phyloP scores from a whole-genome alignment of 805 yeast species.

The Candida incommunis region DNA sequence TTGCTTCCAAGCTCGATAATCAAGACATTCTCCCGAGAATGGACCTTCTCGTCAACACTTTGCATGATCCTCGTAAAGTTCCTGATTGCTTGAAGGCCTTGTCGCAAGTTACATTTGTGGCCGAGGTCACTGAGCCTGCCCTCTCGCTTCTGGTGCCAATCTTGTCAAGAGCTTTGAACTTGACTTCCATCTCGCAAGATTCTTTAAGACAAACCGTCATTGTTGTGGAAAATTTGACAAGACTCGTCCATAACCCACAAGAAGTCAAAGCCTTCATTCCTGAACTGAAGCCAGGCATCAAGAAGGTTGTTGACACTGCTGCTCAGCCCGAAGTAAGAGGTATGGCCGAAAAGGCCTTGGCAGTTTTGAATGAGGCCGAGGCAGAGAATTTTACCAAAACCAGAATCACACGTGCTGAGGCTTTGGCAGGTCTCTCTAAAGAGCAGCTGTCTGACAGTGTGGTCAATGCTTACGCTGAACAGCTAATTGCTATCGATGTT shows the following conservation, averaged over 20 bases:
- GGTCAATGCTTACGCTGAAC: conserved; percentile 25
- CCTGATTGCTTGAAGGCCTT: conserved; percentile 79
- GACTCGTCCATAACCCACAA: conserved; percentile 84
- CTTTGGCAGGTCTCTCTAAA: conserved; percentile 24
- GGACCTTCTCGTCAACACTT: conserved; percentile 71
- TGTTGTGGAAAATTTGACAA: conserved; percentile 87
- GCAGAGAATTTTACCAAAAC: conserved; percentile 68
- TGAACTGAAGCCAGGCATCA: conserved; percentile 76
- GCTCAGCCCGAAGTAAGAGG: conserved; percentile 94
- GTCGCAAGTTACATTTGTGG: conserved; percentile 90
- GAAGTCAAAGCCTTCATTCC: conserved; percentile 87
- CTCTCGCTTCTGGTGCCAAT: conserved; percentile 84
- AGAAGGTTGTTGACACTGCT: conserved; percentile 78
- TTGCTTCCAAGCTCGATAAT: conserved; percentile 77
- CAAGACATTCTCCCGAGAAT: conserved; percentile 80
- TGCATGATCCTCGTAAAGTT: conserved; percentile 81
- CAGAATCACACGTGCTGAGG: conserved; percentile 44
- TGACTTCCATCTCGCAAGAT: conserved; percentile 85
- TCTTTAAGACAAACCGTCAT: conserved; percentile 93
- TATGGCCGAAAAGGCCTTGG: conserved; percentile 73
- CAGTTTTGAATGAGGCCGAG: conserved; percentile 72
- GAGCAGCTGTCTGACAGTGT: conserved; percentile 22
- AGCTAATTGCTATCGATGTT: conserved; percentile 18
- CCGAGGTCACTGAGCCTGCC: conserved; percentile 96
- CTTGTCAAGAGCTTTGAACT: conserved; percentile 73